A percentile compares a stretch with the other conserved stretches of the same genome.
Conservation (phyloP, 352 stramenopile species). For the Pythium folliculosum region DNA sequence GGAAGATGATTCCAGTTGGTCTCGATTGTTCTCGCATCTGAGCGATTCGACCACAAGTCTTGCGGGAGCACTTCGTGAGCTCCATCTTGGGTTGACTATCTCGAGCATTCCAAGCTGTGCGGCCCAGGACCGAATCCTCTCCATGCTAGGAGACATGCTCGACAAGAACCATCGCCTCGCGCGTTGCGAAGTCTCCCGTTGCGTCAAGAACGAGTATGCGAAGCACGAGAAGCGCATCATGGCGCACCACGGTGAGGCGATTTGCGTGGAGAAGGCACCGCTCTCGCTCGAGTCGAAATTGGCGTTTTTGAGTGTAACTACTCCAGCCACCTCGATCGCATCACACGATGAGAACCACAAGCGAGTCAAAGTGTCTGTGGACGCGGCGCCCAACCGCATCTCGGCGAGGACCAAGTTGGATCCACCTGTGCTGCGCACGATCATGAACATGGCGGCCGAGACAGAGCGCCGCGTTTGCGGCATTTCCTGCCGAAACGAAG, state of each 20-base stretch:
- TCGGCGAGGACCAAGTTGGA: slow-evolving; percentile 6
- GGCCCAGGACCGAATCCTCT: not conserved
- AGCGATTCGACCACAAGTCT: slow-evolving; percentile 9
- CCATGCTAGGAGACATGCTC: slow-evolving; percentile 8
- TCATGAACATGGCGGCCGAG: slow-evolving; percentile 11
- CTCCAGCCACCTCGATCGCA: not conserved
- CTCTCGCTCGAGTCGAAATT: not conserved
- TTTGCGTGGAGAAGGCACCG: slow-evolving; percentile 10
- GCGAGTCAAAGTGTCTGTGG: not conserved
- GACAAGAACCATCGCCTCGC: slow-evolving; percentile 11
- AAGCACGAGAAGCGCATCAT: slow-evolving; percentile 13
- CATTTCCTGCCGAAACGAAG: not conserved
- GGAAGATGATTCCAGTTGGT: not conserved
- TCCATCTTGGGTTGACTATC: not conserved
- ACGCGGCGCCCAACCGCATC: not conserved
- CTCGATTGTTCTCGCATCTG: not conserved
- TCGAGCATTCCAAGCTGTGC: not conserved
- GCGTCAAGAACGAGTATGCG: not conserved
- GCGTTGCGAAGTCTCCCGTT: slow-evolving; percentile 2
- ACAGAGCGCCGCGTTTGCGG: slow-evolving; percentile 7
- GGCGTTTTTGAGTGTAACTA: slow-evolving; percentile 17
- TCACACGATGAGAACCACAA: not conserved
- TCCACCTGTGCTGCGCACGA: slow-evolving; percentile 2
- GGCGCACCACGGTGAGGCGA: slow-evolving; percentile 12
- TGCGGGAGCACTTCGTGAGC: slow-evolving; percentile 2